Evolutionary conservation across 2,329 filamentous ascomycete species (phyloP).

Genomic region (Curvularia eragrostidis): DNA sequence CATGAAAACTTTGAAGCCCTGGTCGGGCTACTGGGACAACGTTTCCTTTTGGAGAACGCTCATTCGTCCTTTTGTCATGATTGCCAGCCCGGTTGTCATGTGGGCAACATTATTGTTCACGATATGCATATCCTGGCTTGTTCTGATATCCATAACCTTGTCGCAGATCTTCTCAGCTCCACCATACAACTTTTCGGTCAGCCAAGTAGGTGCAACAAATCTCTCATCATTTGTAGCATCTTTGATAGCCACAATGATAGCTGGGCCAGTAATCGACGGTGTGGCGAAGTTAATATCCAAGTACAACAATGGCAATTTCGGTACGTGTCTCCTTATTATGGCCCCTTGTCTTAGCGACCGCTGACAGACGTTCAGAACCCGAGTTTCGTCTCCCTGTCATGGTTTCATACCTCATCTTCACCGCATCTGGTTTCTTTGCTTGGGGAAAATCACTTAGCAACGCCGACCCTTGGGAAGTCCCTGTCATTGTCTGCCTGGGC

Average conservation of each 20-base stretch:
- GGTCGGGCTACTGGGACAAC: constrained; percentile 29
- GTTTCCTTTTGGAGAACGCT: constrained; percentile 33
- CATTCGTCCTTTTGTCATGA: constrained; percentile 27
- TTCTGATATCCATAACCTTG: constrained; percentile 34
- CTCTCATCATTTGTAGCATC: constrained; percentile 35
- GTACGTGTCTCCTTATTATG: constrained; percentile 13
- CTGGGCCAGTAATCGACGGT: constrained; percentile 30
- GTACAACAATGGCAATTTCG: constrained; percentile 32
- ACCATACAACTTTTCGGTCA: constrained; percentile 35
- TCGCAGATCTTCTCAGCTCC: constrained; percentile 38
- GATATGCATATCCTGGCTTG: constrained; percentile 38
- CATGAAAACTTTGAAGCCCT: constrained; percentile 20
- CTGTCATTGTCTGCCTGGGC: constrained; percentile 36
- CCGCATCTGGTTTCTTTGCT: constrained; percentile 34
- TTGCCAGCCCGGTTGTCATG: constrained; percentile 29
- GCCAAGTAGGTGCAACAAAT: constrained; percentile 32
- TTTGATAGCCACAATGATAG: constrained; percentile 26
- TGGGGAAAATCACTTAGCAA: constrained; percentile 31
- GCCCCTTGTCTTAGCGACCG: background rate
- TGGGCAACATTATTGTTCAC: constrained; percentile 37
- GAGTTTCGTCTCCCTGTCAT: constrained; percentile 37
- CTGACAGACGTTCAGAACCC: constrained; percentile 23
- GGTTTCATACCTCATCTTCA: constrained; percentile 31
- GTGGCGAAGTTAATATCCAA: constrained; percentile 34
- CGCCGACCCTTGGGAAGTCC: constrained; percentile 32